Evolutionary conservation across 78 protist genomes (phyloP).

Genomic region (Chrysochromulina parva): DNA sequence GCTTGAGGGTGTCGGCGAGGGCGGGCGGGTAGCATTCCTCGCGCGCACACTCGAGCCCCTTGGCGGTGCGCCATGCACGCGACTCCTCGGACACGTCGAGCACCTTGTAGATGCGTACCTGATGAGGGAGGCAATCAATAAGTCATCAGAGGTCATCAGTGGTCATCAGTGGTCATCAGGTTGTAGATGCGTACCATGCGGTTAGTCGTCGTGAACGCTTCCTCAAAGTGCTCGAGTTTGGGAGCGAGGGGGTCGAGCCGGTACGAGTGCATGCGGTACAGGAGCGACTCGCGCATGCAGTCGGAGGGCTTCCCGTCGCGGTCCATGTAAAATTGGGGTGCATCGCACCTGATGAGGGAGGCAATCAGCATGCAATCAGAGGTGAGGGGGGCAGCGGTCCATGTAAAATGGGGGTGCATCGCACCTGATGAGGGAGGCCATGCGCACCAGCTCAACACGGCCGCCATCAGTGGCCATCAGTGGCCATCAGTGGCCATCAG

Average conservation of each 20-base stretch:
- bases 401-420: too few species aligned
- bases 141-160: too few species aligned
- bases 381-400: too few species aligned
- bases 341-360: neutral
- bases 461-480: too few species aligned
- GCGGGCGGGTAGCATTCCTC: neutral
- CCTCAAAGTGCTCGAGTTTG: neutral
- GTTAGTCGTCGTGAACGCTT: neutral
- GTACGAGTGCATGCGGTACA: neutral
- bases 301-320: neutral
- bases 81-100: slow-evolving; percentile 4
- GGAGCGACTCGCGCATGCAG: neutral
- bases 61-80: neutral
- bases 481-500: too few species aligned
- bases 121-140: too few species aligned
- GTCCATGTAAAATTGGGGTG: neutral
- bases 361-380: too few species aligned
- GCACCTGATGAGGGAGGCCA: too few species aligned
- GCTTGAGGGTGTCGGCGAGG: neutral
- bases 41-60: too few species aligned
- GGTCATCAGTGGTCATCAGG: neutral
- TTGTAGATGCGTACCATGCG: neutral
- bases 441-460: too few species aligned
- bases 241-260: neutral
- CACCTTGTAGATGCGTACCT: neutral